Conservation (phyloP, 106 monocot genomes). For the Dendrobium nobile region DNA sequence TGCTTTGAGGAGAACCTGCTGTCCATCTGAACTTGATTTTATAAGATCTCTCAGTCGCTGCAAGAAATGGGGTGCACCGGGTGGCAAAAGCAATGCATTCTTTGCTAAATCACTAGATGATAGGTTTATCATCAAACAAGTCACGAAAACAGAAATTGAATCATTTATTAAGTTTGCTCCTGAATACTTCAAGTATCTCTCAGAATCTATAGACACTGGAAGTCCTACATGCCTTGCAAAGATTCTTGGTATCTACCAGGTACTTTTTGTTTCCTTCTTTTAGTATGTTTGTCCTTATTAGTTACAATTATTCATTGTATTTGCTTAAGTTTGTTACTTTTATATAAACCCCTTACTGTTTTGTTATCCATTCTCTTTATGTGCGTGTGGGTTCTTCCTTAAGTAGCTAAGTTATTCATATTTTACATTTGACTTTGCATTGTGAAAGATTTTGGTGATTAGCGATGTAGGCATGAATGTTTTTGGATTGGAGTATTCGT, state of each 20-base stretch:
- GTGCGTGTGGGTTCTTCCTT: not conserved
- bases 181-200: constrained; percentile 76
- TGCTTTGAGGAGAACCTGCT: constrained; percentile 68
- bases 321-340: not conserved
- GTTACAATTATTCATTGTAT: constrained; percentile 4
- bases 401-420: not conserved
- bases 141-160: constrained; percentile 86
- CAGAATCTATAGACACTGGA: constrained; percentile 64
- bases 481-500: not conserved
- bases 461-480: not conserved
- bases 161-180: constrained; percentile 90
- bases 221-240: constrained; percentile 95
- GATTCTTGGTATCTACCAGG: constrained; percentile 94
- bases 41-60: constrained; percentile 92
- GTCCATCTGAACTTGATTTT: constrained; percentile 80
- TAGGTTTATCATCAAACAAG: constrained; percentile 89
- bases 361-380: not conserved
- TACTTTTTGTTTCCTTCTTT: constrained; percentile 1
- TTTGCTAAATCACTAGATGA: constrained; percentile 98
- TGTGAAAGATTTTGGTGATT: not conserved
- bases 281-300: not conserved
- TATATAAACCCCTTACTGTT: not conserved
- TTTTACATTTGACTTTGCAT: not conserved
- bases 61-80: constrained; percentile 93
- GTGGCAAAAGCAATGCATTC: constrained; percentile 97